Evolutionary conservation across 208 protist genomes (phyloP).

Genomic region (Leishmania mexicana): DNA sequence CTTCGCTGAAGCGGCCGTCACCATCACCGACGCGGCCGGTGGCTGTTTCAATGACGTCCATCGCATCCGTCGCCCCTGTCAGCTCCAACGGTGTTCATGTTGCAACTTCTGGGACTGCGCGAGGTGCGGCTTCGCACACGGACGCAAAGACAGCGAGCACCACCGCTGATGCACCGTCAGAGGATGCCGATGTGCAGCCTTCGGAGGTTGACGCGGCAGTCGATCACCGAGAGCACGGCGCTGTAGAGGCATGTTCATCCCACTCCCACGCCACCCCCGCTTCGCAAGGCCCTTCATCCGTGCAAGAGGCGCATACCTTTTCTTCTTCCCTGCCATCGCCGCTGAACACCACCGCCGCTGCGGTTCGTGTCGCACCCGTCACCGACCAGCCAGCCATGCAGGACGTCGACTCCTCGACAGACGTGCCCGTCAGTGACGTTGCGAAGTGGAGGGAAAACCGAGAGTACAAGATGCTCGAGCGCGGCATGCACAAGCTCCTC

Average conservation of each 20-base stretch:
- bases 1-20: neutral
- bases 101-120: neutral
- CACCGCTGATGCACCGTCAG: neutral
- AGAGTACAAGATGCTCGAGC: constrained; percentile 17
- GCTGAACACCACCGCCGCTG: neutral
- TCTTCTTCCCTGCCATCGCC: neutral
- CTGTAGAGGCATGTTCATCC: neutral
- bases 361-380: neutral
- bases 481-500: constrained; percentile 19
- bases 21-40: neutral
- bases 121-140: neutral
- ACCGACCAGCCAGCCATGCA: constrained; percentile 1
- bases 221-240: neutral
- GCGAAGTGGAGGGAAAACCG: constrained; percentile 16
- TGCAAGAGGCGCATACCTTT: neutral
- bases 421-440: neutral
- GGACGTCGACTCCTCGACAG: neutral
- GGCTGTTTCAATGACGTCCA: neutral
- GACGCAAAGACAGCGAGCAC: neutral
- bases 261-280: too few relatives aligned
- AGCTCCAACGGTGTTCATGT: neutral
- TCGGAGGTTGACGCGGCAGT: neutral
- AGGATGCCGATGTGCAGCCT: neutral
- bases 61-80: neutral
- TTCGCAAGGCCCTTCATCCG: neutral